A percentile compares a stretch with the other conserved stretches of the same genome.
Evolutionary conservation across 116 monocot species (phyloP).

Genomic region (Phalaenopsis hybrid): DNA sequence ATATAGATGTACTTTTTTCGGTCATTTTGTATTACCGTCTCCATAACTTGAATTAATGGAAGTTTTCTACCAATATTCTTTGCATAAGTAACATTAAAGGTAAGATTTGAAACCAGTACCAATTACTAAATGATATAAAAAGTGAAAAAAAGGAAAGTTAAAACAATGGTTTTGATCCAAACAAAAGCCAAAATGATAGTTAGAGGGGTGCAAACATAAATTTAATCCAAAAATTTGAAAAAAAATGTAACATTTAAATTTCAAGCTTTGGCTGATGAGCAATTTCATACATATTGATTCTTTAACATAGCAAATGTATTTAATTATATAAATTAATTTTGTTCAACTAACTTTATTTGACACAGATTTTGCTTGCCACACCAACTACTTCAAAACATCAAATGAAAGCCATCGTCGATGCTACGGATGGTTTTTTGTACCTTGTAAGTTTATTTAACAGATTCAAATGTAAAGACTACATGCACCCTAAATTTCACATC

Average conservation of each 20-base stretch:
- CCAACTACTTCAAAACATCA: not conserved
- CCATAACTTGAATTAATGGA: no score
- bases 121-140: no score
- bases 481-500: no score
- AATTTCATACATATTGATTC: not conserved
- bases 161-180: no score
- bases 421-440: not conserved
- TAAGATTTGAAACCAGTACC: no score
- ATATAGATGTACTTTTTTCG: no score
- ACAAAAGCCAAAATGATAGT: not conserved
- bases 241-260: not conserved
- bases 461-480: not conserved
- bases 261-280: no score
- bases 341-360: not conserved
- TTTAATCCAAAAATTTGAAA: not conserved
- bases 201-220: not conserved
- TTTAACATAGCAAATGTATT: not conserved
- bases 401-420: not conserved
- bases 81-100: no score
- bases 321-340: not conserved
- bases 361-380: not conserved
- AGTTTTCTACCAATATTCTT: no score
- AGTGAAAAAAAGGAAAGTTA: no score
- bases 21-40: no score
- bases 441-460: not conserved